Evolutionary conservation across 129 eudicot species (phyloP), one percentile per base, ranked within the genome.

Genomic region (Erigeron canadensis): DNA sequence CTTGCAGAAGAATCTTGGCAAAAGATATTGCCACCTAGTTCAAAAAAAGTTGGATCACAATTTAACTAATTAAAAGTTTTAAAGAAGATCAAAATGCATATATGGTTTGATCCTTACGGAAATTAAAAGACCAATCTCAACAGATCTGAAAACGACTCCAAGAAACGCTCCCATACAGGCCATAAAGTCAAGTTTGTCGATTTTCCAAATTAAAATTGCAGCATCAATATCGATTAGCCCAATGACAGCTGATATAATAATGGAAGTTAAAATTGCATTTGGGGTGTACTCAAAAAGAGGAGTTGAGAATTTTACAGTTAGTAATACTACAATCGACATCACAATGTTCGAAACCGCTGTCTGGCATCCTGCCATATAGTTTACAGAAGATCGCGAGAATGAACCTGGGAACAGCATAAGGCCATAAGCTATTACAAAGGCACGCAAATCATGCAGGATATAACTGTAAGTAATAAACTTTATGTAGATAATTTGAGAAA

Each of bases 161-260:
- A 91, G 79, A 65, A 91, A 91, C 10, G 97, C 96, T 38, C 97
- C 97, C 84, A 86, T 75, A 61, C 96, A 91, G 2, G 97, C 96
- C 40, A 91, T 65, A 45, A 91, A 91, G 56, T 88, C 97, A 23
- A 88, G 80, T 50, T 91, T 91, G 54, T 91, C 97, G 19, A 81
- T 88, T 77, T 88, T 91, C 94, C 96, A 88, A 1, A 91, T 91
- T 61, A 84, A 74, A 63, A 88, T 75, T 4, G 85, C 87, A 22
- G 96, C 96, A 6, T 86, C 85, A 7, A 61, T 74, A 39, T 91
- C 96, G 11, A 91, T 88, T 16, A 91, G 84, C 56, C 90, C 86
- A 18, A 88, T 65, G 61, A 88, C 96, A 2, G 97, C 97, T 0
- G 97, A 86, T 62, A 91, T 88, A 60, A 88, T 91, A 70, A 91